Conservation (phyloP, 306 rosid species). For the Trichosanthes truncata region DNA sequence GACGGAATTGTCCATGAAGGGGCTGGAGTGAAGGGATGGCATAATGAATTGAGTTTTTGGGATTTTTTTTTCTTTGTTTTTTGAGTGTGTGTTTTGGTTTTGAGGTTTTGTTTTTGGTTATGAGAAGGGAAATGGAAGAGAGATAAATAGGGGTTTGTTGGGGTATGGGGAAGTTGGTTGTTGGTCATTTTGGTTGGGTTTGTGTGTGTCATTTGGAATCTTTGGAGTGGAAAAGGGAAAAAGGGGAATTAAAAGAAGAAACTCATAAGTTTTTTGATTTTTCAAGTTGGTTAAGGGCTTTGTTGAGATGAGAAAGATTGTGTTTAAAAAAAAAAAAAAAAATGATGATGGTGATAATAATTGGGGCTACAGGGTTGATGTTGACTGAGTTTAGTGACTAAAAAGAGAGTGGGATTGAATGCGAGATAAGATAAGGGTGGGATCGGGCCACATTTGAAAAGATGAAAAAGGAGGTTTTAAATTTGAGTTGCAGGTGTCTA, state of each 20-base stretch:
- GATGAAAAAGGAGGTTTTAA: neutral
- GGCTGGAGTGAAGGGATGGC: conserved; percentile 70
- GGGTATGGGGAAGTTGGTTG: neutral
- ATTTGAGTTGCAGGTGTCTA: too few relatives aligned
- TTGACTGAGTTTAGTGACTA: conserved; percentile 49
- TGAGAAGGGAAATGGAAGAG: neutral
- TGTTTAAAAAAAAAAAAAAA: too few relatives aligned
- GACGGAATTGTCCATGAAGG: conserved; percentile 73
- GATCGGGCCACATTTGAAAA: conserved; percentile 44
- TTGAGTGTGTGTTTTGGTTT: too few relatives aligned
- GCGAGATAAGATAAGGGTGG: conserved; percentile 49
- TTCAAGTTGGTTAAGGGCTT: conserved; percentile 20
- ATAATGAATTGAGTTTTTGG: conserved; percentile 12
- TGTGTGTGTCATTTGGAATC: conserved; percentile 35
- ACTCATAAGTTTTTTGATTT: too few relatives aligned
- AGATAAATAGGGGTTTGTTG: neutral
- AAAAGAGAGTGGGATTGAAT: conserved; percentile 29
- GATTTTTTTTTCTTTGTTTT: neutral
- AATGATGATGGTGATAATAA: conserved; percentile 12
- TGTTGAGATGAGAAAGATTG: neutral
- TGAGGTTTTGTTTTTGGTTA: conserved; percentile 10
- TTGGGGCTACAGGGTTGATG: conserved; percentile 40
- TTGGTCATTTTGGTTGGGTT: conserved; percentile 2
- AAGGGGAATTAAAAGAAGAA: neutral
- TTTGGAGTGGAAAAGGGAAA: conserved; percentile 23